Conservation (phyloP, 2,329 filamentous ascomycete species). For the Diaporthe ampelina region DNA sequence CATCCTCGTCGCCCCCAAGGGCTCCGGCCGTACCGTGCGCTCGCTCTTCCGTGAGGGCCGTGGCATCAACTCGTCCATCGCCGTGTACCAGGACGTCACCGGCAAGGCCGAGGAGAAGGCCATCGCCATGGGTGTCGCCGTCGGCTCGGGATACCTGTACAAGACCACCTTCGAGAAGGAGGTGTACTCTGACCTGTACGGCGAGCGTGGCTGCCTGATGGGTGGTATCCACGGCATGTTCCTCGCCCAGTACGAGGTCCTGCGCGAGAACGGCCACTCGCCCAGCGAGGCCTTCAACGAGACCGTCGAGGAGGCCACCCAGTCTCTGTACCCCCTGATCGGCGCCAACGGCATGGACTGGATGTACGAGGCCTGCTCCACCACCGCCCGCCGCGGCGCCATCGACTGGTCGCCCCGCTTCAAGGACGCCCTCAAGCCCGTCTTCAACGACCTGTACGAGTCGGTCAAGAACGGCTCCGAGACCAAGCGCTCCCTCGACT, state of each 20-base stretch:
- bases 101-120: conserved; percentile 99
- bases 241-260: conserved; percentile 99
- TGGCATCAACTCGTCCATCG: conserved; percentile 99
- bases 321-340: conserved; percentile 97
- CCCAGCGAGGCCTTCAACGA: conserved; percentile 99
- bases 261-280: conserved; percentile 97
- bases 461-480: conserved; percentile 91
- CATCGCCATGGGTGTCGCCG: conserved; percentile 94
- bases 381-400: conserved; percentile 96
- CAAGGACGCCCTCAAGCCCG: conserved; percentile 98
- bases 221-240: conserved; percentile 99
- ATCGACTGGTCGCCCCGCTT: conserved; percentile 98
- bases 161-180: conserved; percentile 99
- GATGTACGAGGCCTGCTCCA: conserved; percentile 99
- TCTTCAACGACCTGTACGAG: conserved; percentile 98
- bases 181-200: conserved; percentile 99
- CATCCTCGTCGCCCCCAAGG: conserved; percentile 99
- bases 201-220: conserved; percentile 99
- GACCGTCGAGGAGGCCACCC: conserved; percentile 99
- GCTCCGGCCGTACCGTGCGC: conserved; percentile 97
- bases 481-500: conserved; percentile 96
- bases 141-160: conserved; percentile 99
- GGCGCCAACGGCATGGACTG: conserved; percentile 99
- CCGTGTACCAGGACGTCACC: conserved; percentile 98
- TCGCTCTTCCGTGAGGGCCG: conserved; percentile 99